phyloP scores from a whole-genome alignment of 257 asterid genomes.

The Linaria vulgaris region DNA sequence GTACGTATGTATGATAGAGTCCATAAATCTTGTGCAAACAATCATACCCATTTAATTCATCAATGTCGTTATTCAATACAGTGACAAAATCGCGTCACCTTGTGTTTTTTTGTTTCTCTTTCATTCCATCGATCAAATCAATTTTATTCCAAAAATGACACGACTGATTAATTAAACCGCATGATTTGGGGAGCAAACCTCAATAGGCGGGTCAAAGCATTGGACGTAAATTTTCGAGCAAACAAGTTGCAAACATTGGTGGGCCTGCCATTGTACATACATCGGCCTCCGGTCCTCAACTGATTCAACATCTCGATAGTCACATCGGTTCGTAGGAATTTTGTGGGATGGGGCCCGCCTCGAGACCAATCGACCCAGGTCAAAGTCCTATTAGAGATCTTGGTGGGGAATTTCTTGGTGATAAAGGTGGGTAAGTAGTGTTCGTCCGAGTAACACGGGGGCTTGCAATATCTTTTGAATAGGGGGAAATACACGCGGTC shows the following conservation, averaged over 20 bases:
- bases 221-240: constrained; percentile 65
- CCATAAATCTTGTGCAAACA: too few species aligned
- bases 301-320: constrained; percentile 38
- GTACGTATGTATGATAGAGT: too few species aligned
- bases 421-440: constrained; percentile 67
- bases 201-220: constrained; percentile 52
- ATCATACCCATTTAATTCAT: too few species aligned
- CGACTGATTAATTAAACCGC: constrained; percentile 24
- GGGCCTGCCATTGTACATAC: constrained; percentile 53
- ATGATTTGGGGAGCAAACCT: constrained; percentile 52
- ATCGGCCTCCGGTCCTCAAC: constrained; percentile 39
- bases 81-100: too few species aligned
- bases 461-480: constrained; percentile 51
- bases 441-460: constrained; percentile 73
- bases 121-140: too few species aligned
- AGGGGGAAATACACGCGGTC: constrained; percentile 34
- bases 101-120: too few species aligned
- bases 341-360: constrained; percentile 77
- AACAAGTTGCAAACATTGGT: constrained; percentile 57
- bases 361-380: constrained; percentile 92
- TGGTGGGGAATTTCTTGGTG: constrained; percentile 40
- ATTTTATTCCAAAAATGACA: too few species aligned
- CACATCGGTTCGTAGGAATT: constrained; percentile 38
- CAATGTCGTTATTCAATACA: too few species aligned
- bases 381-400: constrained; percentile 53